Evolutionary conservation across 2,329 filamentous ascomycete genomes (phyloP).

Genomic region (Colletotrichum simmondsii): DNA sequence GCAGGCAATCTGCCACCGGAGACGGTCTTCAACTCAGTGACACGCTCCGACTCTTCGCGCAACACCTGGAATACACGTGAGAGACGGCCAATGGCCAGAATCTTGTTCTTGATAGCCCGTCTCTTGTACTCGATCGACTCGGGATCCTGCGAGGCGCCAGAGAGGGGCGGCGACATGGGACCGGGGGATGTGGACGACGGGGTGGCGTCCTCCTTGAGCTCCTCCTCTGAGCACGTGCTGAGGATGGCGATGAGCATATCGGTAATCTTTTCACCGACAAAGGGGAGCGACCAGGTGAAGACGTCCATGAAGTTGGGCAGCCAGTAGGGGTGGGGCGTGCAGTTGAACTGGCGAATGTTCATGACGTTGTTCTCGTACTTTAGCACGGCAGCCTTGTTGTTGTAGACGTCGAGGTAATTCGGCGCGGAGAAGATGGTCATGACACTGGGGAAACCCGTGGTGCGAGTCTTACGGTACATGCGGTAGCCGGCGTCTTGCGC

Average conservation of each 20-base stretch:
- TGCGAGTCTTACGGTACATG: conserved; percentile 99
- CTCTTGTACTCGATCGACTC: conserved; percentile 95
- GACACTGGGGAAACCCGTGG: conserved; percentile 97
- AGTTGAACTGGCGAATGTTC: conserved; percentile 99
- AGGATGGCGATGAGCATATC: conserved; percentile 99
- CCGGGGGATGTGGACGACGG: conserved; percentile 76
- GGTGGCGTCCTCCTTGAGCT: conserved; percentile 89
- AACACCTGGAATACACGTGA: conserved; percentile 98
- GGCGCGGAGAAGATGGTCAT: conserved; percentile 99
- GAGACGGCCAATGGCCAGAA: conserved; percentile 93
- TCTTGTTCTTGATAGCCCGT: conserved; percentile 99
- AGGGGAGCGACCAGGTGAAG: conserved; percentile 99
- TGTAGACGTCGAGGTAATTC: conserved; percentile 99
- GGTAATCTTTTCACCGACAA: conserved; percentile 98
- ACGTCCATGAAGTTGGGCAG: conserved; percentile 99
- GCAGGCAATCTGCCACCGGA: conserved; percentile 92
- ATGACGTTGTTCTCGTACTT: conserved; percentile 99
- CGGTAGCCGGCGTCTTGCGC: conserved; percentile 98
- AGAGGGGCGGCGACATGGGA: conserved; percentile 78
- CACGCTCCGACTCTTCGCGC: conserved; percentile 95
- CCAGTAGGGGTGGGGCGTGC: conserved; percentile 99
- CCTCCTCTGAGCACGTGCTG: conserved; percentile 98
- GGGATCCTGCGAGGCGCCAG: conserved; percentile 67
- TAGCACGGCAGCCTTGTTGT: conserved; percentile 98
- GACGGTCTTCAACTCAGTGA: conserved; percentile 97